phyloP scores from a whole-genome alignment of 108 stramenopile genomes.

The Skeletonema costatum region DNA sequence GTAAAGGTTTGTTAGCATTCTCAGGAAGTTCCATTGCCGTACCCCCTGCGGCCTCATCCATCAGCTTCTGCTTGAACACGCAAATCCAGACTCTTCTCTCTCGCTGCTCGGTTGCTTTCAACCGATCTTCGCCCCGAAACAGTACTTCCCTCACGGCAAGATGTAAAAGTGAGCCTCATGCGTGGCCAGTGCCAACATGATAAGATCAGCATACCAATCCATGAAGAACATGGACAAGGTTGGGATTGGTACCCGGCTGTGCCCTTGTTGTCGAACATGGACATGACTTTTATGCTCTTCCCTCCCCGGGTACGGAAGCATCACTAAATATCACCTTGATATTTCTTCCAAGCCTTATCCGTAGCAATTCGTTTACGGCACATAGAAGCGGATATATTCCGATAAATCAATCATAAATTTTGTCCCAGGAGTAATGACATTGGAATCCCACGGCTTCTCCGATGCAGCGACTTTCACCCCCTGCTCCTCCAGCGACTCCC shows the following conservation, averaged over 20 bases:
- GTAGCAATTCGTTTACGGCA: constrained; percentile 88
- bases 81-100: constrained; percentile 73
- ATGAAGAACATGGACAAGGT: constrained; percentile 94
- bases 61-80: constrained; percentile 64
- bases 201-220: constrained; percentile 99
- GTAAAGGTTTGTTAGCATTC: constrained; percentile 81
- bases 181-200: constrained; percentile 98
- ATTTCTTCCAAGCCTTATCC: constrained; percentile 92
- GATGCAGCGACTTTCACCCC: constrained; percentile 71
- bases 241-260: constrained; percentile 95
- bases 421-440: constrained; percentile 99
- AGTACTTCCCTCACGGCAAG: constrained; percentile 92
- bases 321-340: constrained; percentile 94
- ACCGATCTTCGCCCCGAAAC: constrained; percentile 80
- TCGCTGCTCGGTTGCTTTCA: constrained; percentile 66
- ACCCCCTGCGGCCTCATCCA: constrained; percentile 81
- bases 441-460: constrained; percentile 92
- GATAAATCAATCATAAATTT: constrained; percentile 93
- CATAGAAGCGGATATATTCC: constrained; percentile 89
- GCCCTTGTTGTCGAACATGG: constrained; percentile 92
- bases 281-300: constrained; percentile 99
- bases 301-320: constrained; percentile 97
- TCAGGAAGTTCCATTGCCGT: constrained; percentile 75
- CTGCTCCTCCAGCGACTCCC: constrained; percentile 72
- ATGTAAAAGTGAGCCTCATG: constrained; percentile 99